Evolutionary conservation across 345 rosid species (phyloP), one percentile per base, ranked within the genome.

Genomic region (Punica granatum): DNA sequence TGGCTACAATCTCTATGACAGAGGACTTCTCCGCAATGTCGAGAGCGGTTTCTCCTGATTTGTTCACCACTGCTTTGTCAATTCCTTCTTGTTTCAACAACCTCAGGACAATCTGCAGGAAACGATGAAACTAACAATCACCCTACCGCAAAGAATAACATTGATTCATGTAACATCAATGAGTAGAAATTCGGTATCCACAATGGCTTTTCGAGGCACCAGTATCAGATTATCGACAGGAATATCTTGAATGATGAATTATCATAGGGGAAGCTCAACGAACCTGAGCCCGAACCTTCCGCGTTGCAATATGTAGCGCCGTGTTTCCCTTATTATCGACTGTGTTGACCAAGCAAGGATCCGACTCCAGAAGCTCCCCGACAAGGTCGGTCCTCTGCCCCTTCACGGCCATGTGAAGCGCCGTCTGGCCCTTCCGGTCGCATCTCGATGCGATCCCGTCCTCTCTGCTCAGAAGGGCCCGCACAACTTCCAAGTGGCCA

Each of bases 351-450:
- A 85, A 63, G 9, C 80, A 70, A 74, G 82, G 63, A 74, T 82
- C 85, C 0, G 74, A 78, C 64, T 71, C 61, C 65, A 89, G 48
- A 54, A 94, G 77, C 66, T 71, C 89, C 67, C 78, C 83, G 0
- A 89, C 96, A 3, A 88, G 73, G 65, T 83, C 92, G 42, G 68
- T 65, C 41, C 72, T 82, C 65, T 77, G 91, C 56, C 99, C 96
- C 81, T 94, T 94, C 74, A 79, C 99, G 0, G 99, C 99, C 99
- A 88, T 89, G 64, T 94, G 96, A 56, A 94, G 86, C 31, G 95
- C 85, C 2, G 92, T 89, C 76, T 94, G 97, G 66, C 96, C 88
- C 73, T 94, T 89, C 84, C 84, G 83, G 64, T 94, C 99, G 0
- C 51, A 74, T 70, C 83, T 85, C 3, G 76, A 79, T 37, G 80